Evolutionary conservation across 352 stramenopile genomes (phyloP).

Genomic region (Phytophthora quininea): DNA sequence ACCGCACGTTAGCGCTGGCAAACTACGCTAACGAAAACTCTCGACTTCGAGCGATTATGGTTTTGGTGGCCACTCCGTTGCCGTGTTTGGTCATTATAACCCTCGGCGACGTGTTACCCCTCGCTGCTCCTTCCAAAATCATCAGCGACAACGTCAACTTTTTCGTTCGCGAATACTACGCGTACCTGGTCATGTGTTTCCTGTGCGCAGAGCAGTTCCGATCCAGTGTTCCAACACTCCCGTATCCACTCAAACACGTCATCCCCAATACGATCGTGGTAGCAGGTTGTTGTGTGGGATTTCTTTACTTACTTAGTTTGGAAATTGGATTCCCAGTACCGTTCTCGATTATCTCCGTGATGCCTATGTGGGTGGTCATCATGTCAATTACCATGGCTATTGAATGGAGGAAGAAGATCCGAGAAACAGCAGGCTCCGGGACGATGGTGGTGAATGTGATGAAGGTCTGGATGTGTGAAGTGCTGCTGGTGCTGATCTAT

Average conservation of each 20-base stretch:
- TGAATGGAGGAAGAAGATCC: conserved; percentile 8
- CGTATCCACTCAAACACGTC: no score
- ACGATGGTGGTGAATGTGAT: conserved; percentile 8
- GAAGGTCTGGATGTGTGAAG: conserved; percentile 15
- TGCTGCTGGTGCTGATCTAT: conserved; percentile 12
- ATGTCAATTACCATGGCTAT: conserved; percentile 2
- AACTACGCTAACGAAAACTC: neutral
- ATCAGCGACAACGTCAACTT: neutral
- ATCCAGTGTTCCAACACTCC: no score
- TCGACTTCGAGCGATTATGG: neutral
- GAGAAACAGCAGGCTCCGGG: neutral
- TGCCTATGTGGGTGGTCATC: neutral
- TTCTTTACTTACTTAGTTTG: no score
- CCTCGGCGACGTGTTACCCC: conserved; percentile 8
- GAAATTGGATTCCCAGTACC: no score
- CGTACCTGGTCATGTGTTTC: no score
- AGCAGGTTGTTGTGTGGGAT: no score
- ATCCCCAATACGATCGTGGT: no score
- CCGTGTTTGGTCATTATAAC: conserved; percentile 16
- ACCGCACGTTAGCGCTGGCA: neutral
- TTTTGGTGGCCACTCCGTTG: conserved; percentile 15
- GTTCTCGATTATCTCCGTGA: neutral
- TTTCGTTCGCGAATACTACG: conserved; percentile 1
- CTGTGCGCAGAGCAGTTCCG: no score
- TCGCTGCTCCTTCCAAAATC: conserved; percentile 9